Percentiles rank a stretch among this genome's conserved stretches.
phyloP scores from a whole-genome alignment of 1,139 yeast species.

The Hansenula sp. region DNA sequence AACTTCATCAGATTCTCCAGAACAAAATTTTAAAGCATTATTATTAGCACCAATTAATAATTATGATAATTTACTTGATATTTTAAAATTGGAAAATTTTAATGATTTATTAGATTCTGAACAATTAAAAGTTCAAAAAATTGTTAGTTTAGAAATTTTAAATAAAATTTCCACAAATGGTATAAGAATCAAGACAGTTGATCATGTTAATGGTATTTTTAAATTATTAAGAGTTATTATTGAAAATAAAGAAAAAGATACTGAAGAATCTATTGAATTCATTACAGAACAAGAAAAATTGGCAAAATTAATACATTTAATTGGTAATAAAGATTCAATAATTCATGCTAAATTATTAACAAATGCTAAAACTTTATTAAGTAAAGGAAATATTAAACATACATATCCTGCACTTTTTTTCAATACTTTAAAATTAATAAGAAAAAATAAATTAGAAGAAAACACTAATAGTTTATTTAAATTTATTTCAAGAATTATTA shows the following conservation, averaged over 20 bases:
- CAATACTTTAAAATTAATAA: slow-evolving; percentile 53
- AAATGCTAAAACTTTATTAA: slow-evolving; percentile 50
- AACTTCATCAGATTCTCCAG: slow-evolving; percentile 26
- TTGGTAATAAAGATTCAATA: slow-evolving; percentile 46
- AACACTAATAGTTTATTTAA: slow-evolving; percentile 50
- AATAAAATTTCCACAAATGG: slow-evolving; percentile 16
- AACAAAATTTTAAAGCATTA: slow-evolving; percentile 48
- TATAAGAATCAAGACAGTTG: slow-evolving; percentile 19
- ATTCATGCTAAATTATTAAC: slow-evolving; percentile 53
- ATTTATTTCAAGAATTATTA: slow-evolving; percentile 65
- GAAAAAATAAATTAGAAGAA: slow-evolving; percentile 35
- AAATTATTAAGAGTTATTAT: slow-evolving; percentile 19
- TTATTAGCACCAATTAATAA: slow-evolving; percentile 52
- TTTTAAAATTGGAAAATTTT: slow-evolving; percentile 14
- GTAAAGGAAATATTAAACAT: slow-evolving; percentile 52
- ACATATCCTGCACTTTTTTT: slow-evolving; percentile 76
- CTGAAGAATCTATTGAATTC: slow-evolving; percentile 14
- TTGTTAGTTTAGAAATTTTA: slow-evolving; percentile 22
- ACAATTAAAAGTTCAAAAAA: slow-evolving; percentile 19
- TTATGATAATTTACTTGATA: slow-evolving; percentile 18
- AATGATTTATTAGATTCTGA: slow-evolving; percentile 19
- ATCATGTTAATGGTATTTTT: slow-evolving; percentile 22
- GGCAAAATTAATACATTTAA: slow-evolving; percentile 64
- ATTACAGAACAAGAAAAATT: slow-evolving; percentile 57
- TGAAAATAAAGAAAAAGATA: slow-evolving; percentile 5